Conservation (phyloP, 306 rosid species). For the Datisca glomerata region DNA sequence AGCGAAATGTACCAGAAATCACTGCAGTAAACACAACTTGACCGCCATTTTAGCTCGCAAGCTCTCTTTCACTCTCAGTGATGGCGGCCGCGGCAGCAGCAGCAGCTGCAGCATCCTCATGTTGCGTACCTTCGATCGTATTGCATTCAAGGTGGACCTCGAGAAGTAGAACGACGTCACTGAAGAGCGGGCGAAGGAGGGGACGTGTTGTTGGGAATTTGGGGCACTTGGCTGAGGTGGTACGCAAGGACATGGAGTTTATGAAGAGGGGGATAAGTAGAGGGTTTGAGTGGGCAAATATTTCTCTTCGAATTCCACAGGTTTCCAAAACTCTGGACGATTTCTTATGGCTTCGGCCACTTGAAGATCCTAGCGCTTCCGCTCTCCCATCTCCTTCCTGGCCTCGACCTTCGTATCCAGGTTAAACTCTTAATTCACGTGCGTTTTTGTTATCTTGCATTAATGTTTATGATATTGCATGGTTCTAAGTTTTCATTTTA, state of each 20-base stretch:
- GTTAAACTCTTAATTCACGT: constrained; percentile 15
- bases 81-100: constrained; percentile 27
- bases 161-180: constrained; percentile 12
- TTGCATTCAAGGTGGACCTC: constrained; percentile 12
- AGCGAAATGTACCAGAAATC: too few species aligned
- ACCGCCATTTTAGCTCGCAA: too few species aligned
- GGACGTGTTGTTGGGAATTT: constrained; percentile 44
- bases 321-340: constrained; percentile 49
- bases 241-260: constrained; percentile 64
- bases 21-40: too few species aligned
- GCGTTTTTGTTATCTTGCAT: background rate
- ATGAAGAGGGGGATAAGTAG: constrained; percentile 36
- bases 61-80: too few species aligned
- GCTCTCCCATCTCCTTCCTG: constrained; percentile 32
- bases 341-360: constrained; percentile 61
- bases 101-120: constrained; percentile 16
- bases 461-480: too few species aligned
- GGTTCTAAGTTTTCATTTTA: too few species aligned
- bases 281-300: constrained; percentile 60
- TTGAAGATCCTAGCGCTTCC: constrained; percentile 60
- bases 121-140: constrained; percentile 17
- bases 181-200: constrained; percentile 15
- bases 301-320: constrained; percentile 47
- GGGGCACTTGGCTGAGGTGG: constrained; percentile 42
- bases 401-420: constrained; percentile 88